Conservation (phyloP, 2,329 filamentous ascomycete genomes). For the Nakataea oryzae region DNA sequence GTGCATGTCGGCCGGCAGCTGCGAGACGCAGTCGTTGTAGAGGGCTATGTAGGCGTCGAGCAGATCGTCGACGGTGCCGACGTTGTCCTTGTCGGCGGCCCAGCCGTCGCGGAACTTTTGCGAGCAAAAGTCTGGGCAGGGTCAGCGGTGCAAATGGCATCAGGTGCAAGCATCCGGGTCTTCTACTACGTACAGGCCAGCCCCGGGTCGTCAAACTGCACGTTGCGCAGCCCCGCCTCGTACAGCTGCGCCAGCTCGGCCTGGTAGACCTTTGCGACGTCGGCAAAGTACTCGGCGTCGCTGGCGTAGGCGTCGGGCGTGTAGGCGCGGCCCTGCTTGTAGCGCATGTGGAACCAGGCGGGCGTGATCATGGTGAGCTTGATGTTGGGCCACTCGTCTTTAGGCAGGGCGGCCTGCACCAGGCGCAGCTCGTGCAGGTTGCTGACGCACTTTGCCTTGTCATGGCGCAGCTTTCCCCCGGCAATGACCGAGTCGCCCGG, state of each 20-base stretch:
- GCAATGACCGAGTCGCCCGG: conserved; percentile 45
- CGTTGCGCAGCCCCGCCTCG: conserved; percentile 50
- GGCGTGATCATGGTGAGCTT: conserved; percentile 45
- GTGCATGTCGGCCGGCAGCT: conserved; percentile 59
- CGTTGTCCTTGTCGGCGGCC: conserved; percentile 57
- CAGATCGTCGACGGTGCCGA: conserved; percentile 57
- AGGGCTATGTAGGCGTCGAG: conserved; percentile 67
- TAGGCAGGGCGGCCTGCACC: conserved; percentile 33
- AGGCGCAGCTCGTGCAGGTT: conserved; percentile 40
- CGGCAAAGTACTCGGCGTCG: conserved; percentile 52
- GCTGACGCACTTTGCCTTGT: conserved; percentile 26
- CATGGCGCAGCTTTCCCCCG: conserved; percentile 33
- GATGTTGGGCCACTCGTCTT: conserved; percentile 37
- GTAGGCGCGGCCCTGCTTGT: conserved; percentile 46
- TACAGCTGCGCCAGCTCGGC: conserved; percentile 52
- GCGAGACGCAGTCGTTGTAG: conserved; percentile 62
- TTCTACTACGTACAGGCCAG: conserved; percentile 45
- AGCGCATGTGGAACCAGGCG: conserved; percentile 42
- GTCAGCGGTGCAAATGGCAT: conserved; percentile 8
- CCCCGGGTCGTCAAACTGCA: conserved; percentile 59
- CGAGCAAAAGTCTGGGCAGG: conserved; percentile 56
- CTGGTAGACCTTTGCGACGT: conserved; percentile 56
- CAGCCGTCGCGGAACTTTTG: conserved; percentile 62
- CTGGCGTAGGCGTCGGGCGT: conserved; percentile 43
- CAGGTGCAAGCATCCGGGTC: background rate